These are phyloP conservation scores for Candida odintsovae DNA, from an alignment of 805 yeast genomes.

Conservation along the genomic window DNA sequence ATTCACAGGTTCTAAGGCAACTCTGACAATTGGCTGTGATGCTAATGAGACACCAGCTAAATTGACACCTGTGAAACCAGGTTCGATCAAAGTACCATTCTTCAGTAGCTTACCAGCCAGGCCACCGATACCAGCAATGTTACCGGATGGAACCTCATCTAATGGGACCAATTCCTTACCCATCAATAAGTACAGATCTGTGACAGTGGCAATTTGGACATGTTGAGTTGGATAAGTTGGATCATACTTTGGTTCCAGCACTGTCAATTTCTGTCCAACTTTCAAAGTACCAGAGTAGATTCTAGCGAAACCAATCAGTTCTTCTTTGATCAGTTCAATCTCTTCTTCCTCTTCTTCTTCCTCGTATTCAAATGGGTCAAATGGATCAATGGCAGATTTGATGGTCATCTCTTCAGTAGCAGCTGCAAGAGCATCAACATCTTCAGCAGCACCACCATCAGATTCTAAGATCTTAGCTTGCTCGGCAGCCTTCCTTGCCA, in stretches of 20 bases:
- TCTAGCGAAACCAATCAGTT: slow-evolving; percentile 81
- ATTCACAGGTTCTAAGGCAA: slow-evolving; percentile 91
- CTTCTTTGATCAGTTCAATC: slow-evolving; percentile 44
- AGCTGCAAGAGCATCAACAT: slow-evolving; percentile 6
- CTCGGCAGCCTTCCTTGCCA: slow-evolving; percentile 66
- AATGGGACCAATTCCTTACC: slow-evolving; percentile 83
- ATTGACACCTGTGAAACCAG: slow-evolving; percentile 57
- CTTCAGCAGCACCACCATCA: slow-evolving; percentile 7
- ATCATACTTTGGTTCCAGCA: slow-evolving; percentile 84
- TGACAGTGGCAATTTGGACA: slow-evolving; percentile 50
- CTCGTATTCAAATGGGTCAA: slow-evolving; percentile 40
- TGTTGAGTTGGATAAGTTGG: slow-evolving; percentile 56
- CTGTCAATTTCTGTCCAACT: slow-evolving; percentile 68
- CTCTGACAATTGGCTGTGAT: slow-evolving; percentile 88
- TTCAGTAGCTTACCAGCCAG: slow-evolving; percentile 76
- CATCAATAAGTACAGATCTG: slow-evolving; percentile 78
- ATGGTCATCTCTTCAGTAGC: slow-evolving; percentile 19
- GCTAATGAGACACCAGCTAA: slow-evolving; percentile 69
- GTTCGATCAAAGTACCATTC: slow-evolving; percentile 73
- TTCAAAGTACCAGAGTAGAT: slow-evolving; percentile 78
- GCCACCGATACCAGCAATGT: slow-evolving; percentile 91
- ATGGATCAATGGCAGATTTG: slow-evolving; percentile 29
- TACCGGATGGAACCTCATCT: slow-evolving; percentile 86
- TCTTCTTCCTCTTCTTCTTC: slow-evolving; percentile 46
- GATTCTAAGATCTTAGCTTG: slow-evolving; percentile 29